Evolutionary conservation across 192 early-diverging fungal species (phyloP).

Genomic region (Thamnidium elegans): DNA sequence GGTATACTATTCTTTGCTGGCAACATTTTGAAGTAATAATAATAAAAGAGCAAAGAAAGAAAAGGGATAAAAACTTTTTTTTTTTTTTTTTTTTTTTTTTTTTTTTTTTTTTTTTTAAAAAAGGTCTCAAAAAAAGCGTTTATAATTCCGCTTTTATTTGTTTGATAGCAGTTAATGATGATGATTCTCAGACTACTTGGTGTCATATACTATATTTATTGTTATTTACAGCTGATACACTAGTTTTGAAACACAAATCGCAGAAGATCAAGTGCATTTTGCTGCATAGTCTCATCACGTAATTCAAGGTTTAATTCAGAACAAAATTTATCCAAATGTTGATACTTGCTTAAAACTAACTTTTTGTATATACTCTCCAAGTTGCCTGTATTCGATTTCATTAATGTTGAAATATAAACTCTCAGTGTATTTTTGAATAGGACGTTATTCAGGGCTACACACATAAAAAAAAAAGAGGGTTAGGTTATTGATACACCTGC

Average conservation of each 20-base stretch:
- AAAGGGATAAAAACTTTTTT: too few relatives aligned
- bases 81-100: too few relatives aligned
- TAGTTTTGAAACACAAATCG: not conserved
- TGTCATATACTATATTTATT: too few relatives aligned
- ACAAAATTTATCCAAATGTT: slow-evolving; percentile 1
- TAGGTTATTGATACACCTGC: not conserved
- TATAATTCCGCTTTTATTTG: too few relatives aligned
- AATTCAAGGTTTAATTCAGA: not conserved
- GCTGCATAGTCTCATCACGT: not conserved
- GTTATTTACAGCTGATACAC: not conserved
- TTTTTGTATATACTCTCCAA: not conserved
- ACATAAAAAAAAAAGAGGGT: not conserved
- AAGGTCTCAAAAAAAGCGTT: too few relatives aligned
- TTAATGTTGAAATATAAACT: not conserved
- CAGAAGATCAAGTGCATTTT: not conserved
- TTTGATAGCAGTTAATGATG: too few relatives aligned
- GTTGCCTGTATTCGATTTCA: not conserved
- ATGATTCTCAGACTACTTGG: too few relatives aligned
- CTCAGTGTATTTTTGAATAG: slow-evolving; percentile 8
- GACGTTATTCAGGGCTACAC: not conserved
- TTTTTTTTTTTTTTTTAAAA: too few relatives aligned
- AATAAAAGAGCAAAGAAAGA: too few relatives aligned
- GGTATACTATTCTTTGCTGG: too few relatives aligned
- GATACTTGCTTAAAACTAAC: not conserved
- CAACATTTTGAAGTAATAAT: too few relatives aligned